Evolutionary conservation across 1,139 yeast genomes (phyloP).

Genomic region (Suhomyces coccinellae): DNA sequence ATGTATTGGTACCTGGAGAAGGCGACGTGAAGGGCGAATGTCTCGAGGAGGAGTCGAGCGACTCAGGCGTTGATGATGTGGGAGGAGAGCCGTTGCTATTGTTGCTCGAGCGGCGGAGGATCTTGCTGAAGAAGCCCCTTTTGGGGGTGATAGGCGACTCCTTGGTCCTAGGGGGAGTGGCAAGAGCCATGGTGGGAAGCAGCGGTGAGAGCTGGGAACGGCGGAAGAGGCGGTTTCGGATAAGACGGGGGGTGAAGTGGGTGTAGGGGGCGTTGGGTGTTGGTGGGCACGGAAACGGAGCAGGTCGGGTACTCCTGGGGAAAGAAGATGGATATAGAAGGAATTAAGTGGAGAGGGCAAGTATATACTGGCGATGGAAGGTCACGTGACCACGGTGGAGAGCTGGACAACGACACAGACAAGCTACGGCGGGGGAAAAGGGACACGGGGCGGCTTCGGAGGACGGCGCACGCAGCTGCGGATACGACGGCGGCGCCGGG

Average conservation of each 20-base stretch:
- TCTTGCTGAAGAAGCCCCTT: conserved; percentile 19
- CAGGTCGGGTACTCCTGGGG: background rate
- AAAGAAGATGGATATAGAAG: no score
- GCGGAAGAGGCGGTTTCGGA: background rate
- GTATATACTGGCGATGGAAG: background rate
- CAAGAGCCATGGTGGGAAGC: conserved; percentile 2
- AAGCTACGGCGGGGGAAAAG: no score
- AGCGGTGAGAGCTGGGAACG: background rate
- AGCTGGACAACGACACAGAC: no score
- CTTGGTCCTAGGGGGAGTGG: conserved; percentile 9
- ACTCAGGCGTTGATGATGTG: conserved; percentile 1
- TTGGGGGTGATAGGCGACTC: conserved; percentile 10
- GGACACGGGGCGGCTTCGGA: no score
- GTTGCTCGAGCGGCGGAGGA: conserved; percentile 14
- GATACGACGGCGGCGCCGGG: no score
- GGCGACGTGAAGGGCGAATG: background rate
- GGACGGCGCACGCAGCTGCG: no score
- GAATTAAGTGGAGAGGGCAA: background rate
- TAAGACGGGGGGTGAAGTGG: background rate
- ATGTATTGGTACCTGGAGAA: no score
- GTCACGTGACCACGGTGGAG: no score
- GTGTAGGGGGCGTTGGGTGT: background rate
- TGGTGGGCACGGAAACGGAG: background rate
- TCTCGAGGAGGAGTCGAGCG: background rate
- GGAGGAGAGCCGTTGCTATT: background rate